Evolutionary conservation across 2,329 filamentous ascomycete genomes (phyloP).

Genomic region (Karstenula rhodostoma): DNA sequence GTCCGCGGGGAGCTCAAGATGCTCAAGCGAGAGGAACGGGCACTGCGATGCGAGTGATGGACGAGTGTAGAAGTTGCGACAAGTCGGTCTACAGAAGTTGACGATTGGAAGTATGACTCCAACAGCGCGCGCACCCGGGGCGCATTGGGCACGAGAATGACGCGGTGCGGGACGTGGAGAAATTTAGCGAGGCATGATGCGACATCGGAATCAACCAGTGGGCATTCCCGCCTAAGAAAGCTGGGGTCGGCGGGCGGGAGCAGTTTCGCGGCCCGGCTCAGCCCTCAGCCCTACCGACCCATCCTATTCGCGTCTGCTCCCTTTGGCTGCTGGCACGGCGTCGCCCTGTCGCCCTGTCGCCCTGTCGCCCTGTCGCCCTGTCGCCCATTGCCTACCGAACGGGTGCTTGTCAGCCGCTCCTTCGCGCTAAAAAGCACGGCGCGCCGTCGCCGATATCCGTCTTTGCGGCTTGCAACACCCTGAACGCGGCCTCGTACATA

Average conservation of each 20-base stretch:
- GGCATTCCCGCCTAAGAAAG: slow-evolving; percentile 24
- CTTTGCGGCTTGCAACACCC: slow-evolving; percentile 1
- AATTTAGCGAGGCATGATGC: slow-evolving; percentile 37
- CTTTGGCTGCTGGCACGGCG: background rate
- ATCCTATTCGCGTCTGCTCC: background rate
- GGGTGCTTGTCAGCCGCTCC: background rate
- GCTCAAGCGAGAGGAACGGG: background rate
- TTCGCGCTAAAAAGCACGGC: slow-evolving; percentile 11
- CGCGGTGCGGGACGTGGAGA: slow-evolving; percentile 30
- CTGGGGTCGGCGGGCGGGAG: slow-evolving; percentile 19
- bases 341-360: background rate
- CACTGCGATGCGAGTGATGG: background rate
- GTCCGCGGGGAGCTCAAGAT: slow-evolving; percentile 2
- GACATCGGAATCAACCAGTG: slow-evolving; percentile 35
- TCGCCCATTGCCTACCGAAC: background rate
- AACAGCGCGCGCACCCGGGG: background rate
- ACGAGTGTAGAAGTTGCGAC: background rate
- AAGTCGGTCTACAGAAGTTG: background rate
- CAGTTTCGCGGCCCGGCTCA: slow-evolving; percentile 18
- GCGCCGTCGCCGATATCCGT: background rate
- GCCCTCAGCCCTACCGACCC: slow-evolving; percentile 33
- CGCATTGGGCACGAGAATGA: slow-evolving; percentile 6
- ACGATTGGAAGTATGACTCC: slow-evolving; percentile 11
- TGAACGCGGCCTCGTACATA: background rate
- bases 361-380: background rate